Evolutionary conservation across 202 grass and related monocot species (phyloP).

Genomic region (Thinopyrum obtusiflorum): DNA sequence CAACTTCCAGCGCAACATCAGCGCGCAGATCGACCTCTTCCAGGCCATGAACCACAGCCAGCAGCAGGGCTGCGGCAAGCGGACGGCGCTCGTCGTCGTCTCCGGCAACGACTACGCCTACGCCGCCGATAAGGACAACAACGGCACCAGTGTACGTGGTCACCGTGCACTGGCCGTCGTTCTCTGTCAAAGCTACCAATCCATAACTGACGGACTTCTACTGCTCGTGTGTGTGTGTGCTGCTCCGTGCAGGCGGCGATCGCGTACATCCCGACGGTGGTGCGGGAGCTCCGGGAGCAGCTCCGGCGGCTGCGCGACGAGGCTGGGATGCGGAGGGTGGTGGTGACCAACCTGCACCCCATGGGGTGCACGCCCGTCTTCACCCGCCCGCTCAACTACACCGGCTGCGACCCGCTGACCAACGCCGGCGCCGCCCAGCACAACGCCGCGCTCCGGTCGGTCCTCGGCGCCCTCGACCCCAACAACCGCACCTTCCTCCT

Average conservation of each 20-base stretch:
- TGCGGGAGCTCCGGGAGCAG: conserved; percentile 35
- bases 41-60: conserved; percentile 25
- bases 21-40: conserved; percentile 66
- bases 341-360: conserved; percentile 80
- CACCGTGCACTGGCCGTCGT: too few species aligned
- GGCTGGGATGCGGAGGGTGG: conserved; percentile 54
- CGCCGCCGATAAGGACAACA: conserved; percentile 43
- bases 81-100: conserved; percentile 37
- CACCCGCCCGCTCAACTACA: conserved; percentile 53
- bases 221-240: not conserved
- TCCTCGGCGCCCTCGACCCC: conserved; percentile 48
- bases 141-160: conserved; percentile 43
- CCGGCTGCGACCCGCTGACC: conserved; percentile 42
- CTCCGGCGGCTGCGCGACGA: conserved; percentile 50
- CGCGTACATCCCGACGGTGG: conserved; percentile 63
- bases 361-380: conserved; percentile 70
- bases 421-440: conserved; percentile 47
- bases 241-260: conserved; percentile 51
- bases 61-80: not conserved
- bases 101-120: conserved; percentile 76
- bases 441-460: conserved; percentile 45
- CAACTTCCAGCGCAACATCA: conserved; percentile 72
- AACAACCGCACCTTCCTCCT: conserved; percentile 47
- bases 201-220: not conserved
- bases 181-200: not conserved